Conservation (phyloP, 2,329 filamentous ascomycete genomes). For the Didymella arachidicola region DNA sequence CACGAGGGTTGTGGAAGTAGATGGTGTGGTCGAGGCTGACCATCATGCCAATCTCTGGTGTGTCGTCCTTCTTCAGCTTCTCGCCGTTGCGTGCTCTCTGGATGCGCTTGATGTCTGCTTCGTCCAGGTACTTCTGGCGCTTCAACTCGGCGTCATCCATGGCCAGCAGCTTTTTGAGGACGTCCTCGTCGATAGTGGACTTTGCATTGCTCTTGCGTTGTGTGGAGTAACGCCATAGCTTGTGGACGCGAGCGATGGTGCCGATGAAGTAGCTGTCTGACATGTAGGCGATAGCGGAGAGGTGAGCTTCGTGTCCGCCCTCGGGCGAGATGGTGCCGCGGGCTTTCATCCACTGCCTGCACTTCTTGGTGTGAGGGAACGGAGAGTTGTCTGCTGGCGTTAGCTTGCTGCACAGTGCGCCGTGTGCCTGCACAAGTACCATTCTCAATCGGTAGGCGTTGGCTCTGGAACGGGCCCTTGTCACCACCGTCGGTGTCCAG, state of each 20-base stretch:
- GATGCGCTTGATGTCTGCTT: slow-evolving; percentile 60
- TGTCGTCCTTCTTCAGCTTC: slow-evolving; percentile 55
- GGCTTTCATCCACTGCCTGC: slow-evolving; percentile 74
- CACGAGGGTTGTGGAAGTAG: slow-evolving; percentile 62
- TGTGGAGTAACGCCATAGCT: slow-evolving; percentile 75
- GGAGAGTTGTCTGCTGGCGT: slow-evolving; percentile 51
- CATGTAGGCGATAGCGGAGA: slow-evolving; percentile 91
- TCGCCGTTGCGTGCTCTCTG: slow-evolving; percentile 51
- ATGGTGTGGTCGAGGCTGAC: slow-evolving; percentile 78
- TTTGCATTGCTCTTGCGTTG: slow-evolving; percentile 48
- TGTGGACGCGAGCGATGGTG: slow-evolving; percentile 81
- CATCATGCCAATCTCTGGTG: slow-evolving; percentile 79
- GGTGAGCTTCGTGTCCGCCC: slow-evolving; percentile 80
- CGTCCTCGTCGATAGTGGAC: slow-evolving; percentile 52
- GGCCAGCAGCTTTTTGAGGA: slow-evolving; percentile 55
- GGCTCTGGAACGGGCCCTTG: slow-evolving; percentile 65
- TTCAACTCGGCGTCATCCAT: slow-evolving; percentile 56
- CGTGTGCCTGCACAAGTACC: slow-evolving; percentile 37
- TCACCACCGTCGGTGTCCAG: slow-evolving; percentile 41
- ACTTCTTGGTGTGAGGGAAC: slow-evolving; percentile 70
- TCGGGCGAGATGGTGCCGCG: slow-evolving; percentile 74
- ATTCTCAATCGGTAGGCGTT: slow-evolving; percentile 65
- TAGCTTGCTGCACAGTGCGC: slow-evolving; percentile 17
- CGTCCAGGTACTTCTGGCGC: slow-evolving; percentile 54
- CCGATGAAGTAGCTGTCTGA: slow-evolving; percentile 93